A percentile compares a stretch with the other conserved stretches of the same genome.
Evolutionary conservation across 352 stramenopile genomes (phyloP).

Genomic region (Pythium monospermum): DNA sequence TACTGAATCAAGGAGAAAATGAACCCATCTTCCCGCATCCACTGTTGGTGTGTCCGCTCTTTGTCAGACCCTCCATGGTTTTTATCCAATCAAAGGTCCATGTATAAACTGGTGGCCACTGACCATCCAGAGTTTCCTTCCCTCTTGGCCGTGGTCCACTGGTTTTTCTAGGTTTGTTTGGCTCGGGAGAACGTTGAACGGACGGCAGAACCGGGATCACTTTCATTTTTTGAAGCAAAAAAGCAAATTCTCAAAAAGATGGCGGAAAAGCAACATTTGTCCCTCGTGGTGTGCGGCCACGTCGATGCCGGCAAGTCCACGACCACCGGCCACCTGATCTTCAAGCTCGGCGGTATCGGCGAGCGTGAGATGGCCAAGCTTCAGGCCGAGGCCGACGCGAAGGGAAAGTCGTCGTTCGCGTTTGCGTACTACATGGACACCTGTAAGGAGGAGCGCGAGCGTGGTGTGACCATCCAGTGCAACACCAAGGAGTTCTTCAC

Average conservation of each 20-base stretch:
- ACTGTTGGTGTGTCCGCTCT: no score
- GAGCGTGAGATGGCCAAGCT: constrained; percentile 99
- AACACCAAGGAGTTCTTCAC: constrained; percentile 94
- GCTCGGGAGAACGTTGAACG: no score
- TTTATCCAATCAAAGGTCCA: no score
- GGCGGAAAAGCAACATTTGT: constrained; percentile 51
- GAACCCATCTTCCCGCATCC: no score
- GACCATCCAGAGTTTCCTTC: no score
- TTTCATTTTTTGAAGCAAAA: not conserved
- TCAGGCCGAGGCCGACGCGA: constrained; percentile 93
- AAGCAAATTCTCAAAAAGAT: constrained; percentile 4
- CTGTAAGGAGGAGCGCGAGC: constrained; percentile 97
- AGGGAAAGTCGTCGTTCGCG: constrained; percentile 98
- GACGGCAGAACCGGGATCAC: no score
- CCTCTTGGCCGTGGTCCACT: no score
- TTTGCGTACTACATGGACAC: constrained; percentile 99
- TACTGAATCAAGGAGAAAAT: no score
- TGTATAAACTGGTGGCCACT: no score
- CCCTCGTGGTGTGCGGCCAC: constrained; percentile 95
- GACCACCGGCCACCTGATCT: constrained; percentile 98
- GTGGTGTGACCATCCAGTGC: constrained; percentile 98
- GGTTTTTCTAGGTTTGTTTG: no score
- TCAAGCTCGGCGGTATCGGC: constrained; percentile 98
- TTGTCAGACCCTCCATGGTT: no score
- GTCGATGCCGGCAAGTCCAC: constrained; percentile 99